phyloP scores from a whole-genome alignment of 1,139 yeast genomes.

The Sugiyamaella novakii region DNA sequence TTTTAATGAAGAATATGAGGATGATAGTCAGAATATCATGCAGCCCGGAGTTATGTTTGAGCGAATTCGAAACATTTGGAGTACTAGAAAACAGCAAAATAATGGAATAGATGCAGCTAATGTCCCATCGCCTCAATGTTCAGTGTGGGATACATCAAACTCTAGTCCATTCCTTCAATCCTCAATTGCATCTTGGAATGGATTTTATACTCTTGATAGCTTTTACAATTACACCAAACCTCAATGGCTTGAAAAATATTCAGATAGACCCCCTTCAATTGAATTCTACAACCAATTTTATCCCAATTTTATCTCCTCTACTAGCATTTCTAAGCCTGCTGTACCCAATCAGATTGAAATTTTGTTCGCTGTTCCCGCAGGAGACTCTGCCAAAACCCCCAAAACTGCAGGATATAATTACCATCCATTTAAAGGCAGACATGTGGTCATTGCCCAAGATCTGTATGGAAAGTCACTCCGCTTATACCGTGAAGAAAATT shows the following conservation, averaged over 20 bases:
- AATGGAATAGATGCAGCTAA: constrained; percentile 5
- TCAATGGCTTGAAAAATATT: constrained; percentile 25
- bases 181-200: constrained; percentile 40
- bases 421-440: background rate
- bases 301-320: constrained; percentile 18
- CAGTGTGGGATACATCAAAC: constrained; percentile 16
- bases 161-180: constrained; percentile 28
- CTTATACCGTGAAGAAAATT: constrained; percentile 13
- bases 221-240: constrained; percentile 35
- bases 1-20: constrained; percentile 3
- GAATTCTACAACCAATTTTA: constrained; percentile 28
- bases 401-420: constrained; percentile 1
- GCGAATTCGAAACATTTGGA: constrained; percentile 3
- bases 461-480: constrained; percentile 19
- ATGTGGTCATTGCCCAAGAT: constrained; percentile 1
- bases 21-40: constrained; percentile 6
- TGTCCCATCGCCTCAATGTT: constrained; percentile 7
- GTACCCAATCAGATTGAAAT: constrained; percentile 17
- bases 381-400: constrained; percentile 1
- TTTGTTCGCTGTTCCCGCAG: constrained; percentile 10
- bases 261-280: constrained; percentile 18
- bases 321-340: constrained; percentile 5
- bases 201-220: constrained; percentile 40
- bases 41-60: constrained; percentile 9
- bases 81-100: constrained; percentile 3